Evolutionary conservation across 78 protist genomes (phyloP), one percentile per base, ranked within the genome.

Genomic region (Speleostelium caveatum): DNA sequence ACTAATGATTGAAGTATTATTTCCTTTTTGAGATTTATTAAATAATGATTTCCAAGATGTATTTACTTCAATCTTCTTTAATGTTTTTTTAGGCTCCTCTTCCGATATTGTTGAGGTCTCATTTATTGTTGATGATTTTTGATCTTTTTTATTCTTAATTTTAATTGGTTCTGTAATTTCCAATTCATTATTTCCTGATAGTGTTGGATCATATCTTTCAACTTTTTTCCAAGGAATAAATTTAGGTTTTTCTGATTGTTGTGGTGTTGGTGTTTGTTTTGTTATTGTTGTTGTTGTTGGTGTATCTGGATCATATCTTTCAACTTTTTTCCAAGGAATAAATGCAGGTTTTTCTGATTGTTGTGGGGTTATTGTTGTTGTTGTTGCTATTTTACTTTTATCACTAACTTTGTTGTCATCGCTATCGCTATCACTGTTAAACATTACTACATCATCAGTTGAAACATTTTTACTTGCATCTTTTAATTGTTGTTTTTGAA

Each of bases 31-130:
- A 24, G 4, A 1, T 41, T 67, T 67, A 17, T 22, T 60, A 42
- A 83, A 83, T 24, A 83, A 42, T 55, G 91, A 83, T 83, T 72
- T 83, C 91, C 91, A 83, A 30, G 91, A 45, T 69, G 33, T 30
- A 14, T 36, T 38, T 14, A 83, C 91, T 69, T 74, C 63, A 58
- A 58, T 14, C 16, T 58, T n/a, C 16, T 58, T 58, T n/a, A n/a
- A n/a, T 55, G 61, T 55, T 7, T 35, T 56, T 10, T 73, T 45
- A 14, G 53, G 6, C 10, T 45, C 53, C 10, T 6, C 39, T 73
- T 73, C 65, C 33, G 42, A 19, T 58, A 5, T 16, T 32, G 79
- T 32, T 32, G 79, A 22, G 19, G 22, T n/a, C 1, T 42, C 35
- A 21, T 68, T 51, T 1, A 45, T 42, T n/a, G 2, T 22, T 42